A percentile compares a stretch with the other conserved stretches of the same genome.
Evolutionary conservation across 2,329 filamentous ascomycete species (phyloP).

Genomic region (Clarireedia paspali): DNA sequence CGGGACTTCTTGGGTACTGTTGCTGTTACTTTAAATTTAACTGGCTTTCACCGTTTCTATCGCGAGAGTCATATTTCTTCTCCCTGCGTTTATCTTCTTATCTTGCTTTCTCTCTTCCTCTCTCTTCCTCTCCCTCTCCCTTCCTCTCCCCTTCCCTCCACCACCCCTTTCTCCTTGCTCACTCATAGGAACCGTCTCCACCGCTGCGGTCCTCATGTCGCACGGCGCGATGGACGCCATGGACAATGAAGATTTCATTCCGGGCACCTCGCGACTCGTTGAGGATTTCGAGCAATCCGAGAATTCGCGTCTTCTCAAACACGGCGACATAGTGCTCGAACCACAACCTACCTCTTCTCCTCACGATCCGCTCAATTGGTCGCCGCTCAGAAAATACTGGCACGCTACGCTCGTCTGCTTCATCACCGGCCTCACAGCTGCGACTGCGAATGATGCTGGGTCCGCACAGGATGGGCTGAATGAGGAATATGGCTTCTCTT

Average conservation of each 20-base stretch:
- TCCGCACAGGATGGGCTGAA: slow-evolving; percentile 43
- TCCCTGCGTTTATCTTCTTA: not conserved
- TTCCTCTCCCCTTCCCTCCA: not conserved
- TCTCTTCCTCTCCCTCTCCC: not conserved
- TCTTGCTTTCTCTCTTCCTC: not conserved
- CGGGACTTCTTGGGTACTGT: not conserved
- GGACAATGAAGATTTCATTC: slow-evolving; percentile 17
- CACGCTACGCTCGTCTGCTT: slow-evolving; percentile 44
- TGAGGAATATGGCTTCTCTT: slow-evolving; percentile 42
- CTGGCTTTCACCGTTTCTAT: not conserved
- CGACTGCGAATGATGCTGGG: slow-evolving; percentile 48
- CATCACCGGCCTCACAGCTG: slow-evolving; percentile 47
- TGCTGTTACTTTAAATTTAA: not conserved
- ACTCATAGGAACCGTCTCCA: not conserved
- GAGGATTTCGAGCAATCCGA: slow-evolving; percentile 14
- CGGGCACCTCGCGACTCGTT: slow-evolving; percentile 20
- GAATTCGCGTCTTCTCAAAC: slow-evolving; percentile 17
- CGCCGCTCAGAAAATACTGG: slow-evolving; percentile 39
- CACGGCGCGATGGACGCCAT: slow-evolving; percentile 4
- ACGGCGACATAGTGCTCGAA: slow-evolving; percentile 41
- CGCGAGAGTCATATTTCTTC: not conserved
- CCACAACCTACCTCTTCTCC: slow-evolving; percentile 46
- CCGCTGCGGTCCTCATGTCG: slow-evolving; percentile 5
- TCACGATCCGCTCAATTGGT: slow-evolving; percentile 47
- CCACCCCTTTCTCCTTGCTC: not conserved